phyloP scores from a whole-genome alignment of 805 yeast genomes.

The Kluyveromyces siamensis region DNA sequence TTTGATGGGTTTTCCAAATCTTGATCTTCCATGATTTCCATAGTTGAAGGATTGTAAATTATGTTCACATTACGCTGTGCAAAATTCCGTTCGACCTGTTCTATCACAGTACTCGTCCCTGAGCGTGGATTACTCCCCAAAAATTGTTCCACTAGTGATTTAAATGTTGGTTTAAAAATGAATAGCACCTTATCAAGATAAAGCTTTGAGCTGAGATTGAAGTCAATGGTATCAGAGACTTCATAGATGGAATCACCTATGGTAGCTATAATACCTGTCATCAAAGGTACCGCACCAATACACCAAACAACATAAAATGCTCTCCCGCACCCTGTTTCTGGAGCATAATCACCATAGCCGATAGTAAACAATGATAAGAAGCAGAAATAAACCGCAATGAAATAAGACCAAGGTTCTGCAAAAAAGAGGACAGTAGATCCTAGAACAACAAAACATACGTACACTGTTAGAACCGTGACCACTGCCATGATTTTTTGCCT shows the following conservation, averaged over 20 bases:
- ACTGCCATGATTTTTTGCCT: constrained; percentile 35
- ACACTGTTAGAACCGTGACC: constrained; percentile 32
- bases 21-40: no score
- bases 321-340: constrained; percentile 54
- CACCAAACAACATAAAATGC: constrained; percentile 77
- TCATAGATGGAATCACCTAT: constrained; percentile 44
- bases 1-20: no score
- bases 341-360: constrained; percentile 76
- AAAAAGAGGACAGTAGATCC: constrained; percentile 60
- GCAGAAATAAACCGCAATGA: constrained; percentile 65
- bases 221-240: constrained; percentile 16
- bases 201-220: constrained; percentile 5
- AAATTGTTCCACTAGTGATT: neutral
- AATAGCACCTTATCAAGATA: neutral
- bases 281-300: constrained; percentile 71
- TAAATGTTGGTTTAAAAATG: neutral
- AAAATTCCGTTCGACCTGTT: no score
- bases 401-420: constrained; percentile 66
- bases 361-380: constrained; percentile 69
- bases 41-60: no score
- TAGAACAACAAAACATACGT: constrained; percentile 55
- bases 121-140: neutral
- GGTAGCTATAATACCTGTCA: constrained; percentile 71
- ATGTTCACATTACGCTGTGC: no score
- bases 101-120: no score